Base-by-base conservation (phyloP, 179 eudicot species). In the Sideroxylon spinosum region DNA sequence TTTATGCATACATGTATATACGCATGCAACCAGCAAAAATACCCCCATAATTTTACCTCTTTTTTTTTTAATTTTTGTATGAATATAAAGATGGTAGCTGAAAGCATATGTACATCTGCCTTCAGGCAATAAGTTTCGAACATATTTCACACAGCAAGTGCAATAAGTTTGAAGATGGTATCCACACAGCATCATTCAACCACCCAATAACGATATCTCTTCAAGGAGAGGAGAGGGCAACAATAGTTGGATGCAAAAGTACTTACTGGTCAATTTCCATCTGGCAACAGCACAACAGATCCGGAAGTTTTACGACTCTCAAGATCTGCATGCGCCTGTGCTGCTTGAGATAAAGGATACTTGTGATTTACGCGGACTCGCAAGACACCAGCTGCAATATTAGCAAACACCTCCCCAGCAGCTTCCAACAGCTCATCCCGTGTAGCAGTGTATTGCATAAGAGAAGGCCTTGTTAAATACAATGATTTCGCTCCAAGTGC, bases 201-300 rank as follows among this genome's bases (percentile, higher is more conserved):
- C 56, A 52, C 12, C 56, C 12, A 28, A 66, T 64, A 11, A 76
- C 46, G 22, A 26, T 12, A 6, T 49, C 78, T 60, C 14, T 62
- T 25, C 13, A 25, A 9, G 28, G 52, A 48, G 60, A 23, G 17
- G 52, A n/a, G 12, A 9, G 28, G 56, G 10, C 56, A 7, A 2
- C 2, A 46, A n/a, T 0, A 19, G 48, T 63, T 48, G 61, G 73
- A 66, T 19, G 26, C n/a, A 0, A 0, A 7, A 57, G 25, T 16
- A 67, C 56, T 55, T 26, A 55, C 81, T 77, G 76, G 48, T 73
- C 67, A 75, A 66, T 74, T 76, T 32, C 73, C 85, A 62, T 90
- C 97, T n/a, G 98, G 97, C 81, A 93, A 90, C 78, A 93, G 89
- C 88, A 93, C 95, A 70, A 91, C 78, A 9, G 97, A 94, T 37